Evolutionary conservation across 192 early-diverging fungal species (phyloP).

Genomic region (Linnemannia exigua): DNA sequence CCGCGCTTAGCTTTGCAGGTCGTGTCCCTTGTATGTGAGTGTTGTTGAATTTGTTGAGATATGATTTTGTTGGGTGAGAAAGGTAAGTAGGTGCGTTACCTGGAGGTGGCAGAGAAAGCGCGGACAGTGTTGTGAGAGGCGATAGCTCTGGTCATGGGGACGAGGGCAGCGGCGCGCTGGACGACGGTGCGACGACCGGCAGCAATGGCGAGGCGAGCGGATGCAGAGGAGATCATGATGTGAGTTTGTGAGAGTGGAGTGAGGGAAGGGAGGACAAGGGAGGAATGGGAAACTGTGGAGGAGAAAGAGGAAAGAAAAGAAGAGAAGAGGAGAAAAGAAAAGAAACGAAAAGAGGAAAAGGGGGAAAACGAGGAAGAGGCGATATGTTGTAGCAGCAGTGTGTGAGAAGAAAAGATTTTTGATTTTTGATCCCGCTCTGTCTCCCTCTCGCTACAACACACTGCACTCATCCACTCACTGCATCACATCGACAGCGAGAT

Average conservation of each 20-base stretch:
- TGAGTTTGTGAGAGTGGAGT: background rate
- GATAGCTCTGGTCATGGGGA: slow-evolving; percentile 39
- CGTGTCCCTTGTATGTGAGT: background rate
- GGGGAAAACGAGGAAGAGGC: background rate
- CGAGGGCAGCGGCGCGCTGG: slow-evolving; percentile 47
- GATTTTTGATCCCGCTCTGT: slow-evolving; percentile 19
- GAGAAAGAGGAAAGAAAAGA: background rate
- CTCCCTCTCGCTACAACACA: too few species aligned
- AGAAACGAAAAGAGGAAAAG: slow-evolving; percentile 6
- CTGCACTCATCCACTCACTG: too few species aligned
- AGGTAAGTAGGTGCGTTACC: slow-evolving; percentile 10
- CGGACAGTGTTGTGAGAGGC: slow-evolving; percentile 54
- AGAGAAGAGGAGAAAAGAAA: slow-evolving; percentile 1
- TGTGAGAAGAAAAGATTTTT: slow-evolving; percentile 40
- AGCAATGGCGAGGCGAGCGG: slow-evolving; percentile 41
- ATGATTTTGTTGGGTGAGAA: background rate
- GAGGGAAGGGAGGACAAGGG: background rate
- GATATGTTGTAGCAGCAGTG: background rate
- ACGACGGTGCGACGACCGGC: slow-evolving; percentile 46
- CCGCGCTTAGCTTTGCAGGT: background rate
- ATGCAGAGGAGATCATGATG: slow-evolving; percentile 53
- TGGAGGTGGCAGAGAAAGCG: slow-evolving; percentile 58
- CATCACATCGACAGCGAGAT: background rate
- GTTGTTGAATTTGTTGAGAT: background rate
- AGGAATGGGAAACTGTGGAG: slow-evolving; percentile 5